Evolutionary conservation across 305 asterid species (phyloP).

Genomic region (Fraxinus ornus): DNA sequence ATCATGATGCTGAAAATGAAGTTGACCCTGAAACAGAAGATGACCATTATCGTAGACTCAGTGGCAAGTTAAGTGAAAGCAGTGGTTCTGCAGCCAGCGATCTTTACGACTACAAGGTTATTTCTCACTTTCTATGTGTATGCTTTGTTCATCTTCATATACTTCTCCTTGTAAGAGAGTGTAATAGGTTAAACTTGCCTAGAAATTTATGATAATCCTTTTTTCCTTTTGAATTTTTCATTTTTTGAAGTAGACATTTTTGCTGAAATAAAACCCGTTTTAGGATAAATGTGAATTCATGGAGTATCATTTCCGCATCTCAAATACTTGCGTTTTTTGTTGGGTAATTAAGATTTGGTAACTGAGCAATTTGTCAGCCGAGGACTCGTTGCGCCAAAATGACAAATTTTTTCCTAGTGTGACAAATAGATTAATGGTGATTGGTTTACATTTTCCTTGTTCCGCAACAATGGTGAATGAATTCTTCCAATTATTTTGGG

Average conservation of each 20-base stretch:
- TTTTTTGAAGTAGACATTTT: background rate
- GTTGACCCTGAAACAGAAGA: slow-evolving; percentile 71
- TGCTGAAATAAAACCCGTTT: background rate
- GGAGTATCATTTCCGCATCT: slow-evolving; percentile 5
- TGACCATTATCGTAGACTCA: slow-evolving; percentile 76
- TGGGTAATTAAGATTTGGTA: background rate
- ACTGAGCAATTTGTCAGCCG: background rate
- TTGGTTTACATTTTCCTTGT: background rate
- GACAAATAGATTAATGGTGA: background rate
- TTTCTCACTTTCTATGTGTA: slow-evolving; percentile 12
- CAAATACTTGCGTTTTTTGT: background rate
- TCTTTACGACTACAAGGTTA: slow-evolving; percentile 94
- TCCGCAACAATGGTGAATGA: background rate
- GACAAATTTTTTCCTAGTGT: background rate
- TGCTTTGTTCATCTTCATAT: background rate
- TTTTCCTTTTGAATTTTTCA: background rate
- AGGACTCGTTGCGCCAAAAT: background rate
- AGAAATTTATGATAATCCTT: background rate
- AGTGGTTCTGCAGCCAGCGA: slow-evolving; percentile 93
- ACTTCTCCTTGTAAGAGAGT: slow-evolving; percentile 4
- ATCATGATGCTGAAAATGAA: slow-evolving; percentile 93
- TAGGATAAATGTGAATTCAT: background rate
- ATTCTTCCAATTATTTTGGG: background rate
- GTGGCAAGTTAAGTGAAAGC: slow-evolving; percentile 92
- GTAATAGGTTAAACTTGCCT: background rate